Evolutionary conservation across 345 rosid genomes (phyloP), one percentile per base, ranked within the genome.

Genomic region (Eucalyptus sp.): DNA sequence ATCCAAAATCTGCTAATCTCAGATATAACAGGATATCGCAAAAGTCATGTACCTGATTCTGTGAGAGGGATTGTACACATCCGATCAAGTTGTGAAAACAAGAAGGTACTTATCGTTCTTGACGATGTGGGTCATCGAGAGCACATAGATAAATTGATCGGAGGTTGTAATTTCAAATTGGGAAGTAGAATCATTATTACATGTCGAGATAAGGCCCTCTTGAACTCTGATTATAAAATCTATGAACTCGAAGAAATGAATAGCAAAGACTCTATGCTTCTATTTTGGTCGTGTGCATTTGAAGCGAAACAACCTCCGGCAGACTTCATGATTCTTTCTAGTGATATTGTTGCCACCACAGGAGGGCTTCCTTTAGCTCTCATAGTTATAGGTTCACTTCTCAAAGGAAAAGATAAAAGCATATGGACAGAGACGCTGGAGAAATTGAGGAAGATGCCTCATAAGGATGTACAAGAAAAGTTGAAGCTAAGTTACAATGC

Each of bases 301-400:
- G 79, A 43, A 58, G 29, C 50, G 12, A 43, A 51, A 17, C 24
- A 16, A 22, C 90, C 91, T 9, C 17, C 49, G 0, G 25, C 29
- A 20, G 66, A 86, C 4, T 86, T 31, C 48, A 79, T 1, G 12
- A 1, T 18, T 10, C 43, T 90, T 41, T 50, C 87, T 6, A 4
- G 46, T 13, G 11, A 25, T 20, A 17, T 88, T 29, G 71, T 90
- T 24, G 20, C 43, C 12, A 52, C 25, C 56, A 89, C 90, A 76
- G 76, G 87, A n/a, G 88, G 90, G 11, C 90, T 88, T 86, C 91
- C 91, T 7, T 56, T 90, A 86, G 90, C 62, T 56, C 62, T 56
- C 27, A 0, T 0, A 0, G 0, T 56, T 56, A 56, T 56, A 56
- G 62, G 62, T 56, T 56, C 62, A 56, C 0, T 1, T 56, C 62